These are phyloP conservation scores for Carpinus viminea DNA, from an alignment of 306 rosid species.

Conservation along the genomic window DNA sequence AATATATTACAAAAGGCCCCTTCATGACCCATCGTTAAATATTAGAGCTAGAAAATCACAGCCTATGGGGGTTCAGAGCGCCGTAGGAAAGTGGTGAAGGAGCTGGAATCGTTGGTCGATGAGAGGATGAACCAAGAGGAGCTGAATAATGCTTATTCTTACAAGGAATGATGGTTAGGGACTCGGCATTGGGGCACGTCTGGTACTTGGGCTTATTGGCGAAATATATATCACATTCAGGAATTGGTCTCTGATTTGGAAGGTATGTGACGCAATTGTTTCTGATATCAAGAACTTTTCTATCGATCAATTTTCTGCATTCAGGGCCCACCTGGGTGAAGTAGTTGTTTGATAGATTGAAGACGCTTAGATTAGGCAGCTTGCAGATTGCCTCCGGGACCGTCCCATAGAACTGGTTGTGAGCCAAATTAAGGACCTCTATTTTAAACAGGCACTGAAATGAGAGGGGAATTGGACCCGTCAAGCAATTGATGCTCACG, in stretches of 20 bases:
- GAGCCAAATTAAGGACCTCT: conserved; percentile 38
- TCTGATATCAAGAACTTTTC: conserved; percentile 37
- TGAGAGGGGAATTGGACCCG: conserved; percentile 74
- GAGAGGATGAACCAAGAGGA: not conserved
- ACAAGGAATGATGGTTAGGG: conserved; percentile 50
- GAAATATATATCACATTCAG: conserved; percentile 40
- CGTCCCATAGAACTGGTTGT: conserved; percentile 46
- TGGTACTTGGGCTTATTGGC: conserved; percentile 1
- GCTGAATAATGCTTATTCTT: not conserved
- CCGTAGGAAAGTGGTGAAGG: not conserved
- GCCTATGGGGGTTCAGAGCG: not conserved
- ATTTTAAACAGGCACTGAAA: conserved; percentile 59
- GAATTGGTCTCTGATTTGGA: conserved; percentile 35
- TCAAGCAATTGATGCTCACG: conserved; percentile 43
- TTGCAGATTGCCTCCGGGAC: conserved; percentile 68
- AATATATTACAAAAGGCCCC: too few relatives aligned
- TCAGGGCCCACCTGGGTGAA: conserved; percentile 58
- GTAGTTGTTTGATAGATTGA: conserved; percentile 51
- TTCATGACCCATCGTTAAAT: too few relatives aligned
- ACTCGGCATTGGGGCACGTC: conserved; percentile 28
- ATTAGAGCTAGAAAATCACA: not conserved
- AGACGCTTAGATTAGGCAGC: conserved; percentile 35
- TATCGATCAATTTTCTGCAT: conserved; percentile 51
- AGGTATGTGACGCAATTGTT: conserved; percentile 58
- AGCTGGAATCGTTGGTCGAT: not conserved